phyloP scores from a whole-genome alignment of 2,329 filamentous ascomycete species.

The Cladophialophora carrionii region DNA sequence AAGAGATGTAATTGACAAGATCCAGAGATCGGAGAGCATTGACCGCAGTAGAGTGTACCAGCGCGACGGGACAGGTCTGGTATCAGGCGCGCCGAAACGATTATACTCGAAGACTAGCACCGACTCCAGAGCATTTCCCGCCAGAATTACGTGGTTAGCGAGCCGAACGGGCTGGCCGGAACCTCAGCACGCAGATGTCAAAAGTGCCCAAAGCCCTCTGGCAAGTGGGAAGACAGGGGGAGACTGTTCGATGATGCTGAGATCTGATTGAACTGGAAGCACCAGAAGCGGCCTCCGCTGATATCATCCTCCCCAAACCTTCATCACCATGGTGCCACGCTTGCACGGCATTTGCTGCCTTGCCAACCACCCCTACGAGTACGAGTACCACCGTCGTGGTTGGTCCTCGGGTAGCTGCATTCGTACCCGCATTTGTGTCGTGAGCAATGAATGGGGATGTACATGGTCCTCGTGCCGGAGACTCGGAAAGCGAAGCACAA shows the following conservation, averaged over 20 bases:
- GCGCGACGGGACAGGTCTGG: neutral
- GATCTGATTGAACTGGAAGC: constrained; percentile 20
- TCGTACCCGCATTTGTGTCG: constrained; percentile 7
- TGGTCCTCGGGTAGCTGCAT: neutral
- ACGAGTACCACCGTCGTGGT: no score
- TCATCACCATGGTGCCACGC: constrained; percentile 4
- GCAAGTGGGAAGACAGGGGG: no score
- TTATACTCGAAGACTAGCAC: constrained; percentile 11
- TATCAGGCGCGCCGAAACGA: constrained; percentile 19
- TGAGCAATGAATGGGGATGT: neutral
- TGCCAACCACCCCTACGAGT: constrained; percentile 9
- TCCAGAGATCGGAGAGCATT: neutral
- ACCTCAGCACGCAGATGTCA: constrained; percentile 7
- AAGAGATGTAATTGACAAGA: neutral
- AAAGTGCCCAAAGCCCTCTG: constrained; percentile 11
- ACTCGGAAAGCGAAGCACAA: constrained; percentile 13
- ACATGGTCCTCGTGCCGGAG: neutral
- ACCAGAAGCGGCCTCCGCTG: constrained; percentile 9
- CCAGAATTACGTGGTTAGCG: constrained; percentile 11
- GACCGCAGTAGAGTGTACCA: constrained; percentile 1
- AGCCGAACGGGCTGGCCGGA: constrained; percentile 16
- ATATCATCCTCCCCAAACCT: constrained; percentile 7
- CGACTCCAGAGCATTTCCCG: constrained; percentile 4
- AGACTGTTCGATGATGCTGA: constrained; percentile 3
- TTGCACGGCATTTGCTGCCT: neutral